These are phyloP conservation scores for Globisporangium ultimum DNA, from an alignment of 352 stramenopile species.

Conservation along the genomic window DNA sequence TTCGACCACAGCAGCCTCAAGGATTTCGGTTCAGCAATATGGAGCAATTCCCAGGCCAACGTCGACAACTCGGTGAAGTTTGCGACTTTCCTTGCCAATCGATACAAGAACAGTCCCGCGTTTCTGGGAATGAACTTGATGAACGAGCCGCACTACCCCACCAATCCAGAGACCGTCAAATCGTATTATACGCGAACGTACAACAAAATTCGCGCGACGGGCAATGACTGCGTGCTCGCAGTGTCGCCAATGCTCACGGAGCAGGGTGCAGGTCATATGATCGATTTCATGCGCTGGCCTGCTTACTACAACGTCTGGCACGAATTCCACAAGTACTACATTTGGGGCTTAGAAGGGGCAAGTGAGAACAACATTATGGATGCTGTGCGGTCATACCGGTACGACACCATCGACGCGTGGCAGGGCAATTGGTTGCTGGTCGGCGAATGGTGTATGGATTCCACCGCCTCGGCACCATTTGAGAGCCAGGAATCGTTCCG, in stretches of 20 bases:
- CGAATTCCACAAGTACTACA: conserved; percentile 57
- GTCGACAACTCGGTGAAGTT: conserved; percentile 36
- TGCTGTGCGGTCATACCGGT: conserved; percentile 23
- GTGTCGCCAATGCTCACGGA: conserved; percentile 37
- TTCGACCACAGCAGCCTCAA: conserved; percentile 43
- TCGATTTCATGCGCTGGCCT: conserved; percentile 24
- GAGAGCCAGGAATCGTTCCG: conserved; percentile 25
- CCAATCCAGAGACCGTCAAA: conserved; percentile 16
- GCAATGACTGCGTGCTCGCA: conserved; percentile 35
- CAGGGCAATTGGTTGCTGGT: conserved; percentile 37
- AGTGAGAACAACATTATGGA: conserved; percentile 20
- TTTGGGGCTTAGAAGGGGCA: conserved; percentile 30
- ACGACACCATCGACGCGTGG: conserved; percentile 14
- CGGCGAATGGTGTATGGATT: conserved; percentile 50
- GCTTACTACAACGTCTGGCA: conserved; percentile 58
- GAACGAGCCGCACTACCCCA: conserved; percentile 40
- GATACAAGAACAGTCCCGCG: conserved; percentile 38
- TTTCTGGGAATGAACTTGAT: conserved; percentile 55
- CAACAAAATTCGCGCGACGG: conserved; percentile 26
- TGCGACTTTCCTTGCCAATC: conserved; percentile 28
- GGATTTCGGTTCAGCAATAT: conserved; percentile 9
- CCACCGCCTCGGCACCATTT: conserved; percentile 13
- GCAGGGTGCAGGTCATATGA: conserved; percentile 22
- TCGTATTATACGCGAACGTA: conserved; percentile 45
- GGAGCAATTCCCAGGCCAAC: conserved; percentile 24